Conservation (phyloP, 345 rosid genomes). For the Pseudoturritis turrita region DNA sequence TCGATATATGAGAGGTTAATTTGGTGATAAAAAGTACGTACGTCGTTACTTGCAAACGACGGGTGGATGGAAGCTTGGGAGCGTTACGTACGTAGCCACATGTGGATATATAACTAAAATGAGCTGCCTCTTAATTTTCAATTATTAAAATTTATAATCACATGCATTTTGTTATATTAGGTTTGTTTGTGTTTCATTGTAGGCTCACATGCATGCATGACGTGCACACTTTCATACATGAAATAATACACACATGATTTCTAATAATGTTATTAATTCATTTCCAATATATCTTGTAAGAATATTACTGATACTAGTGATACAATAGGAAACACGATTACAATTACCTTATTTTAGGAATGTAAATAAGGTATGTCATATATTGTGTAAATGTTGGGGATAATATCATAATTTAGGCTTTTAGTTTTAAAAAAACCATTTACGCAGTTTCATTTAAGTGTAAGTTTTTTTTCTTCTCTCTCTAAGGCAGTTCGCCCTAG, state of each 20-base stretch:
- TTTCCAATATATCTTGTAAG: background rate
- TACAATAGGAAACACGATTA: too few species aligned
- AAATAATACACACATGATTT: background rate
- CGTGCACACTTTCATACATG: slow-evolving; percentile 10
- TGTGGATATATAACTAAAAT: slow-evolving; percentile 15
- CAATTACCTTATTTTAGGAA: too few species aligned
- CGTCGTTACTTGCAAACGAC: background rate
- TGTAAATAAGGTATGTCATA: too few species aligned
- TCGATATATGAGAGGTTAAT: background rate
- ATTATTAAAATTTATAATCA: background rate
- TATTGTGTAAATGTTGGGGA: too few species aligned
- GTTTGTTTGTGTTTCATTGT: background rate
- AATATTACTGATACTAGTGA: background rate
- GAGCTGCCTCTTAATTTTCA: slow-evolving; percentile 6
- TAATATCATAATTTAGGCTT: too few species aligned
- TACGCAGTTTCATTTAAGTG: too few species aligned
- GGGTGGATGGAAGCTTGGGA: background rate
- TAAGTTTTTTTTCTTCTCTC: too few species aligned
- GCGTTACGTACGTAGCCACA: slow-evolving; percentile 15
- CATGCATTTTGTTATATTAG: slow-evolving; percentile 15
- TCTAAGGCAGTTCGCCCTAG: too few species aligned
- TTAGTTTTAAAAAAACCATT: too few species aligned
- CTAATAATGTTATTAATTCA: background rate
- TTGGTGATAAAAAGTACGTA: background rate
- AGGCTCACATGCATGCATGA: slow-evolving; percentile 23